A percentile compares a stretch with the other conserved stretches of the same genome.
These are phyloP conservation scores for Galerina marginata DNA, from an alignment of 768 basidiomycete species.

Conservation along the genomic window DNA sequence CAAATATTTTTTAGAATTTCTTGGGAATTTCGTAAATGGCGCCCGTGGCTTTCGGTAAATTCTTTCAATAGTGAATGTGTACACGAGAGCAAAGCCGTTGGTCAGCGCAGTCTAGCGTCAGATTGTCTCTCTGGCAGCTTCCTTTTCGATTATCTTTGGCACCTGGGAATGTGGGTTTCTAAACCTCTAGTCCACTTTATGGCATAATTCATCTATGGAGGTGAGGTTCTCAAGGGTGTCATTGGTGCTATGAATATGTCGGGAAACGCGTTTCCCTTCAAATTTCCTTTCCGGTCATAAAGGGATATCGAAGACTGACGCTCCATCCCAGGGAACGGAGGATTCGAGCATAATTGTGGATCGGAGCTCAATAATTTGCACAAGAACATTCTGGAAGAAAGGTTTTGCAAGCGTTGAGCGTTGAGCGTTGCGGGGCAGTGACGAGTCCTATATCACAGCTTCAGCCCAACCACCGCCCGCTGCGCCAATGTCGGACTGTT, in stretches of 20 bases:
- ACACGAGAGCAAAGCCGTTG: no score
- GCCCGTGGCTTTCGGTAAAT: not conserved
- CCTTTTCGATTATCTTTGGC: not conserved
- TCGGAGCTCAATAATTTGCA: no score
- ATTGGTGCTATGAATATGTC: constrained; percentile 12
- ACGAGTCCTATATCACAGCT: no score
- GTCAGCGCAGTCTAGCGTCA: no score
- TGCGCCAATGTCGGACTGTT: not conserved
- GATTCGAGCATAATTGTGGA: no score
- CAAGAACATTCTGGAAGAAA: no score
- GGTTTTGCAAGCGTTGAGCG: no score
- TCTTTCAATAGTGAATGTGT: not conserved
- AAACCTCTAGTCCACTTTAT: constrained; percentile 10
- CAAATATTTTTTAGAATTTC: constrained; percentile 5
- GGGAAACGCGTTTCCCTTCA: constrained; percentile 7
- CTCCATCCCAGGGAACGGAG: no score
- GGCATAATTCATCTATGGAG: constrained; percentile 15
- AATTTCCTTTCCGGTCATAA: constrained; percentile 19
- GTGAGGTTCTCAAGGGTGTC: constrained; percentile 17
- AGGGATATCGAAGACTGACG: not conserved
- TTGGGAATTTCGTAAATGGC: not conserved
- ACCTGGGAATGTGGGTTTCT: not conserved
- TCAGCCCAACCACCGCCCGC: no score
- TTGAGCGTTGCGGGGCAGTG: no score
- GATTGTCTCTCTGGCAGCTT: not conserved